Evolutionary conservation across 2,329 filamentous ascomycete genomes (phyloP), one percentile per base, ranked within the genome.

Genomic region (Nothomitra cinnamomea): DNA sequence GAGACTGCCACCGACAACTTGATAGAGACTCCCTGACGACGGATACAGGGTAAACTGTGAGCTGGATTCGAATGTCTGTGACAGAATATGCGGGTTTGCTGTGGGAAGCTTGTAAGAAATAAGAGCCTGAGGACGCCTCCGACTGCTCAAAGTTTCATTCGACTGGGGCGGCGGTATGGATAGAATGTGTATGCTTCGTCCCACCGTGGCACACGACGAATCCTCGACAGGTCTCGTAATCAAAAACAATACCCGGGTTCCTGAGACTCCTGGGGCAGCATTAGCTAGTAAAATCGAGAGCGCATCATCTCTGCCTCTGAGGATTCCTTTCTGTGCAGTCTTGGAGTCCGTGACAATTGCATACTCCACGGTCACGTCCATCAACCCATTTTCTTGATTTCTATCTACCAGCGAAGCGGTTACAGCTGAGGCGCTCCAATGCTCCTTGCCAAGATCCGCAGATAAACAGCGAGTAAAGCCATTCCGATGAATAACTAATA

Each of bases 381-480:
- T 61, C 32, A 36, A 56, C 1, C 72, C 61, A 43, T 22, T 28
- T 12, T 17, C 28, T 15, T 15, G 17, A 21, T 17, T 35, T 12
- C 24, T n/a, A 17, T 17, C 40, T 17, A 1, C 45, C 48, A n/a
- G n/a, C n/a, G 2, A 54, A 42, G 61, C 54, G 8, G 24, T 25
- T 19, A 17, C 28, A 21, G 45, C 25, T 21, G 15, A 36, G 47
- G 59, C 58, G 15, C 59, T 58, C 67, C 67, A 70, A 52, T 63
- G 58, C 21, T 63, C 56, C 0, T 53, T 58, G 13, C 62, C 57
- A 12, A 70, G 59, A 53, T 83, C 78, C 1, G 76, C 75, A 47
- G 80, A 76, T 13, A 85, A 68, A 54, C 77, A 80, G 7, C 76
- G 61, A 19, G 84, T 67, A 55, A 80, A 73, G 36, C 83, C 83